phyloP scores from a whole-genome alignment of 345 rosid species.

The Melaleuca quinquenervia region DNA sequence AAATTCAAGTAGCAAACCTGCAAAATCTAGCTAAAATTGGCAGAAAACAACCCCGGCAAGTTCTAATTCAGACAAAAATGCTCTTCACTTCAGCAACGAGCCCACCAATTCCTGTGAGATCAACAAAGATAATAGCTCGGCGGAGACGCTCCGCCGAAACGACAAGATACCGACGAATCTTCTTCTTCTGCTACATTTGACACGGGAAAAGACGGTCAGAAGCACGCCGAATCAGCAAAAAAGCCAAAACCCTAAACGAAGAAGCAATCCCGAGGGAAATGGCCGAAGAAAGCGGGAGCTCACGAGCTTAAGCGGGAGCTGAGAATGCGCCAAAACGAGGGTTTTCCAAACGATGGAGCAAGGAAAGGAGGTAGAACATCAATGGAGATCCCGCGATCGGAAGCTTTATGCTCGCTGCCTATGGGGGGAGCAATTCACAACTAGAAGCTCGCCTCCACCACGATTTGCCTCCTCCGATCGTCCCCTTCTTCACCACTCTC shows the following conservation, averaged over 20 bases:
- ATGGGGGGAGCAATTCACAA: too few species aligned
- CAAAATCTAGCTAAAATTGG: background rate
- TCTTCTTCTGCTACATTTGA: background rate
- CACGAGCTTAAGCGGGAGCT: background rate
- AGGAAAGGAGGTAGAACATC: background rate
- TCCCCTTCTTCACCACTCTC: background rate
- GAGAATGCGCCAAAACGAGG: background rate
- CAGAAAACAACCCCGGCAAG: background rate
- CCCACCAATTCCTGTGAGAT: background rate
- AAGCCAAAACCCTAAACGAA: background rate
- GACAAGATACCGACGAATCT: background rate
- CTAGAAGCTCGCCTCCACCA: background rate
- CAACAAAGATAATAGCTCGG: background rate
- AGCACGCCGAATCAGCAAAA: background rate
- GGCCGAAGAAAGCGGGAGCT: background rate
- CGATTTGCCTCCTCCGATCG: background rate
- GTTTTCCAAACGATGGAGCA: background rate
- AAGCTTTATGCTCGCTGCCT: too few species aligned
- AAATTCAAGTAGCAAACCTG: background rate
- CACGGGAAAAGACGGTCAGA: background rate
- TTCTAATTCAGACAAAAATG: background rate
- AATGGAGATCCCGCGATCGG: background rate
- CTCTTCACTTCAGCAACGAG: background rate
- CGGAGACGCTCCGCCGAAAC: background rate
- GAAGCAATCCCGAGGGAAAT: background rate